Percentiles rank a stretch among this genome's conserved stretches.
These are phyloP conservation scores for Fusarium piperis DNA, from an alignment of 2,329 filamentous ascomycete species.

Conservation along the genomic window DNA sequence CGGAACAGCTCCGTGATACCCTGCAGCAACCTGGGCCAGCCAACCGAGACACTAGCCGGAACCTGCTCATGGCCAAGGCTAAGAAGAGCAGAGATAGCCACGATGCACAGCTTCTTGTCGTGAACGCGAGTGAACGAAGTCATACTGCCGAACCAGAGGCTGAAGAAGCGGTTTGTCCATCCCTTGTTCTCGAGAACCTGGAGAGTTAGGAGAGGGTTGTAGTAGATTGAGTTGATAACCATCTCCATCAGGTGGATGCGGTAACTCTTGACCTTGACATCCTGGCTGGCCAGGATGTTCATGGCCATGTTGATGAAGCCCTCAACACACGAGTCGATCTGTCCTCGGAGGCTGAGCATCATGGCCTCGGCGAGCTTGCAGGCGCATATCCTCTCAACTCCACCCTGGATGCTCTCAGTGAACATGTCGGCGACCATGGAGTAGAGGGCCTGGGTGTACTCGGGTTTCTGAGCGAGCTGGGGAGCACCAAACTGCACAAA, in stretches of 20 bases:
- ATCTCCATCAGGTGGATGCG: conserved; percentile 98
- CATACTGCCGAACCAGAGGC: conserved; percentile 96
- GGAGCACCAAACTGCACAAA: conserved; percentile 92
- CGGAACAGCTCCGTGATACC: conserved; percentile 93
- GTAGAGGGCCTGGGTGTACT: conserved; percentile 87
- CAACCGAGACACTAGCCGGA: conserved; percentile 90
- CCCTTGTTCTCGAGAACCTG: conserved; percentile 88
- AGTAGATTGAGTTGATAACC: conserved; percentile 98
- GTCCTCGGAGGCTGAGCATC: conserved; percentile 92
- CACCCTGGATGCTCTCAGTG: conserved; percentile 88
- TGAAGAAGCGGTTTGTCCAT: conserved; percentile 99
- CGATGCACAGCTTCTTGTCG: conserved; percentile 98
- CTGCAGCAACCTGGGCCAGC: conserved; percentile 90
- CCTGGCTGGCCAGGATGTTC: conserved; percentile 77
- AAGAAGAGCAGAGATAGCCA: conserved; percentile 88
- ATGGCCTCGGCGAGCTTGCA: conserved; percentile 98
- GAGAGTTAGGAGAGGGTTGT: conserved; percentile 87
- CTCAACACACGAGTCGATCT: conserved; percentile 87
- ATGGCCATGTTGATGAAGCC: conserved; percentile 92
- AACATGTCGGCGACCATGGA: conserved; percentile 98
- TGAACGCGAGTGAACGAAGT: conserved; percentile 92
- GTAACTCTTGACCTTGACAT: conserved; percentile 91
- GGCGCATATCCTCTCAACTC: conserved; percentile 93
- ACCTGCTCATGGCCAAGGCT: conserved; percentile 83
- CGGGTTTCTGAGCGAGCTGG: conserved; percentile 81